Percentiles rank a stretch among this genome's conserved stretches.
phyloP scores from a whole-genome alignment of 2,329 filamentous ascomycete species.

The Dryadomyces quercivorus region DNA sequence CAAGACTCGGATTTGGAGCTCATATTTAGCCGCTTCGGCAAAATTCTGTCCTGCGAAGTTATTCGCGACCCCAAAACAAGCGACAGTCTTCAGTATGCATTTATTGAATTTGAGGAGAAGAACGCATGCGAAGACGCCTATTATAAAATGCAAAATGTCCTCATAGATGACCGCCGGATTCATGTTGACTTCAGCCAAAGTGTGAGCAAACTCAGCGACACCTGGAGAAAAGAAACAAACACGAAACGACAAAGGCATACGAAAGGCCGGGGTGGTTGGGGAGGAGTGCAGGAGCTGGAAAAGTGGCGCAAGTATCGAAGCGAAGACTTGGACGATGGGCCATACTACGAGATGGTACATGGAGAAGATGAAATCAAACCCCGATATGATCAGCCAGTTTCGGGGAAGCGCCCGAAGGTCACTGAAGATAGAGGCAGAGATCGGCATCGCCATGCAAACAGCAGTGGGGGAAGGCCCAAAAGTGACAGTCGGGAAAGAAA shows the following conservation, averaged over 20 bases:
- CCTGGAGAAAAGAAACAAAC: slow-evolving; percentile 79
- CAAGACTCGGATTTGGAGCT: slow-evolving; percentile 88
- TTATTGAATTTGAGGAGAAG: slow-evolving; percentile 93
- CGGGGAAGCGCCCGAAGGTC: not conserved
- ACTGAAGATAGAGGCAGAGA: not conserved
- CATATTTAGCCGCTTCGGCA: slow-evolving; percentile 94
- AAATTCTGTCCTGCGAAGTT: slow-evolving; percentile 89
- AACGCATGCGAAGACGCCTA: slow-evolving; percentile 89
- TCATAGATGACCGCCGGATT: slow-evolving; percentile 95
- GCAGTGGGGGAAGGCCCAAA: not conserved
- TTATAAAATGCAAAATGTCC: slow-evolving; percentile 95
- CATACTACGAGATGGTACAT: slow-evolving; percentile 66
- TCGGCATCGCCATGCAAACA: not conserved
- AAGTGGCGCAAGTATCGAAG: slow-evolving; percentile 81
- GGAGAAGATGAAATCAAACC: slow-evolving; percentile 56
- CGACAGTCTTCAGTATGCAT: slow-evolving; percentile 93
- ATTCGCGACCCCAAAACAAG: slow-evolving; percentile 89
- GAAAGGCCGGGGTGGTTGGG: slow-evolving; percentile 61
- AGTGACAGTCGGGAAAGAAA: not conserved
- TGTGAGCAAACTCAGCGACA: slow-evolving; percentile 74
- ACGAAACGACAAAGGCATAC: slow-evolving; percentile 51
- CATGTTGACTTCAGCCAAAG: slow-evolving; percentile 98
- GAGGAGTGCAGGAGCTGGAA: slow-evolving; percentile 77
- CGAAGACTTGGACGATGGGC: slow-evolving; percentile 34
- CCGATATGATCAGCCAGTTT: slow-evolving; percentile 24